These are phyloP conservation scores for Aspergillus saccharolyticus DNA, from an alignment of 495 filamentous ascomycete genomes.

Conservation along the genomic window DNA sequence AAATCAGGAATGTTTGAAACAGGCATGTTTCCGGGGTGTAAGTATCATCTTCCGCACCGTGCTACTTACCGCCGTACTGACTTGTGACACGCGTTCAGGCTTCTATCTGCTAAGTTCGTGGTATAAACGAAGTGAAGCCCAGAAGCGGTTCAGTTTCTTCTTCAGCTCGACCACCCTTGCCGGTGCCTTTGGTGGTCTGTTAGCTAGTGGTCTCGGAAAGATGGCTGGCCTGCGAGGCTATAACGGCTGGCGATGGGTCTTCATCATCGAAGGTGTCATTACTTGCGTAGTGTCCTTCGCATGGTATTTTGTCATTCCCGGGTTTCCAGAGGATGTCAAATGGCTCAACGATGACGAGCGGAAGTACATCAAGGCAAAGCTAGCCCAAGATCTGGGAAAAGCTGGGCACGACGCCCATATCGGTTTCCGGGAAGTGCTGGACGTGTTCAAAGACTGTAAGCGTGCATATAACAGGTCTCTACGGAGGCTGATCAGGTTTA, in stretches of 20 bases:
- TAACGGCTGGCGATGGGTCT: conserved; percentile 82
- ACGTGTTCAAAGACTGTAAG: conserved; percentile 71
- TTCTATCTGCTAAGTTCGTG: conserved; percentile 84
- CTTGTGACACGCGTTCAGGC: conserved; percentile 28
- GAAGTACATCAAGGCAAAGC: conserved; percentile 63
- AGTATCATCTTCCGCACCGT: conserved; percentile 8
- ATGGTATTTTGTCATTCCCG: conserved; percentile 77
- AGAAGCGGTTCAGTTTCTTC: conserved; percentile 86
- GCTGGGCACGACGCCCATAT: conserved; percentile 63
- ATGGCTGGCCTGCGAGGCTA: conserved; percentile 62
- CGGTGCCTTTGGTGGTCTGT: conserved; percentile 79
- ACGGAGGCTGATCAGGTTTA: conserved; percentile 20
- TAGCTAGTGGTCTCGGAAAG: conserved; percentile 80
- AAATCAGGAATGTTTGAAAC: conserved; percentile 71
- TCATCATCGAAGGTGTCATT: conserved; percentile 65
- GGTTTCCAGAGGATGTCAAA: conserved; percentile 59
- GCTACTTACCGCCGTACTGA: conserved; percentile 4
- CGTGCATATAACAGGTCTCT: not conserved
- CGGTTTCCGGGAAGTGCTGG: conserved; percentile 56
- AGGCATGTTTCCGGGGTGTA: conserved; percentile 77
- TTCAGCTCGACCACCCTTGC: conserved; percentile 78
- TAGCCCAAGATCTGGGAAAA: conserved; percentile 73
- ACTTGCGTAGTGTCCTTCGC: conserved; percentile 66
- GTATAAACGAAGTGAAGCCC: conserved; percentile 83
- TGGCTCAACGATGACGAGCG: conserved; percentile 72